Conservation (phyloP, 352 stramenopile species). For the Lagenidium sp. region DNA sequence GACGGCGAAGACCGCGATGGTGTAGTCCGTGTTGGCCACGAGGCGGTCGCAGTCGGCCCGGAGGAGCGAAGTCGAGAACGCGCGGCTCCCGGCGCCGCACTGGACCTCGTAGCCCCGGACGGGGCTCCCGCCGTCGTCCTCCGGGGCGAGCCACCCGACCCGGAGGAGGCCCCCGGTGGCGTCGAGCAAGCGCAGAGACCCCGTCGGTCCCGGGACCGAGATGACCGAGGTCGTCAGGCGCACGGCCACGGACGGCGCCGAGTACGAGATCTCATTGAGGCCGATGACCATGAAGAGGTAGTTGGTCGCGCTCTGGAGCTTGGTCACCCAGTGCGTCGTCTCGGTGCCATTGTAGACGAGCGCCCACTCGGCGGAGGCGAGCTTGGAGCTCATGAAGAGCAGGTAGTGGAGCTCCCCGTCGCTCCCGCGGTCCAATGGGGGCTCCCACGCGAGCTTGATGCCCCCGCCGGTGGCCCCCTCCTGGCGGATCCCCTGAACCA, state of each 20-base stretch:
- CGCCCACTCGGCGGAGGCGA: slow-evolving; percentile 13
- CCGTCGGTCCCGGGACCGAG: slow-evolving; percentile 36
- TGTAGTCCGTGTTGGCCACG: slow-evolving; percentile 25
- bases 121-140: slow-evolving; percentile 42
- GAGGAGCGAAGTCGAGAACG: background rate
- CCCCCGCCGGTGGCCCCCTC: slow-evolving; percentile 36
- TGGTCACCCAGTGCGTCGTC: slow-evolving; percentile 39
- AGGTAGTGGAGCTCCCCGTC: slow-evolving; percentile 28
- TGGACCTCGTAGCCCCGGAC: slow-evolving; percentile 35
- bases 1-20: slow-evolving; percentile 36
- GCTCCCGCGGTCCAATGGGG: slow-evolving; percentile 31
- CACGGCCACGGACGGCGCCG: slow-evolving; percentile 14
- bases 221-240: slow-evolving; percentile 32
- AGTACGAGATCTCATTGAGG: slow-evolving; percentile 39
- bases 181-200: slow-evolving; percentile 6
- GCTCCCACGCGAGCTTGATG: slow-evolving; percentile 29
- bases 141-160: slow-evolving; percentile 26
- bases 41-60: slow-evolving; percentile 25
- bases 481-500: slow-evolving; percentile 21
- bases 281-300: slow-evolving; percentile 46
- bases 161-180: slow-evolving; percentile 30
- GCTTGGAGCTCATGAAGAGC: slow-evolving; percentile 32
- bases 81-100: slow-evolving; percentile 4
- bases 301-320: slow-evolving; percentile 24
- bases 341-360: slow-evolving; percentile 34